phyloP scores from a whole-genome alignment of 495 filamentous ascomycete genomes.

The Pyronema omphalodes region DNA sequence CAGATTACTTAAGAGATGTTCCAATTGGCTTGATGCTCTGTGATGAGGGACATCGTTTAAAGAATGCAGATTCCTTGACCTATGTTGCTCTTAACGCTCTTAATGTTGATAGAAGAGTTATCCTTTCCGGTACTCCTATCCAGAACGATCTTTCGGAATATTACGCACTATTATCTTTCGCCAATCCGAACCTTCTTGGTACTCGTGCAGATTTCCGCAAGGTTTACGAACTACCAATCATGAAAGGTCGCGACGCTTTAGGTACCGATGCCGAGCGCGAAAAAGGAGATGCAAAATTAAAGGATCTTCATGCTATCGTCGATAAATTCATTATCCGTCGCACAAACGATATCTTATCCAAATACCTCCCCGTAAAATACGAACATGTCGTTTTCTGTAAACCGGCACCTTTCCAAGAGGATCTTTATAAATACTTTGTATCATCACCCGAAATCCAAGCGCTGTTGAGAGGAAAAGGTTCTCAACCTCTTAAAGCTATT shows the following conservation, averaged over 20 bases:
- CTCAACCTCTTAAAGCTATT: conserved; percentile 91
- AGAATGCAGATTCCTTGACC: conserved; percentile 91
- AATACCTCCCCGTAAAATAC: conserved; percentile 97
- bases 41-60: conserved; percentile 95
- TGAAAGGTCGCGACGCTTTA: conserved; percentile 78
- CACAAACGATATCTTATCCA: conserved; percentile 94
- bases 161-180: conserved; percentile 89
- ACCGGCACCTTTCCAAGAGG: conserved; percentile 75
- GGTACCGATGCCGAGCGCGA: conserved; percentile 67
- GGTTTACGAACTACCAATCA: conserved; percentile 79
- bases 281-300: conserved; percentile 67
- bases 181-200: conserved; percentile 82
- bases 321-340: conserved; percentile 98
- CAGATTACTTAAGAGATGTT: conserved; percentile 67
- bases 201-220: conserved; percentile 87
- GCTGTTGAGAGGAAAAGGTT: conserved; percentile 81
- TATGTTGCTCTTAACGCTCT: conserved; percentile 78
- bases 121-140: conserved; percentile 91
- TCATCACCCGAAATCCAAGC: conserved; percentile 87
- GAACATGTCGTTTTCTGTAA: conserved; percentile 99
- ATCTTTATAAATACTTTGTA: conserved; percentile 92
- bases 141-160: conserved; percentile 98
- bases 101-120: conserved; percentile 80
- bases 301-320: conserved; percentile 64
- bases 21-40: conserved; percentile 91